These are phyloP conservation scores for Leishmania tropica DNA, from an alignment of 208 protist species.

Conservation along the genomic window DNA sequence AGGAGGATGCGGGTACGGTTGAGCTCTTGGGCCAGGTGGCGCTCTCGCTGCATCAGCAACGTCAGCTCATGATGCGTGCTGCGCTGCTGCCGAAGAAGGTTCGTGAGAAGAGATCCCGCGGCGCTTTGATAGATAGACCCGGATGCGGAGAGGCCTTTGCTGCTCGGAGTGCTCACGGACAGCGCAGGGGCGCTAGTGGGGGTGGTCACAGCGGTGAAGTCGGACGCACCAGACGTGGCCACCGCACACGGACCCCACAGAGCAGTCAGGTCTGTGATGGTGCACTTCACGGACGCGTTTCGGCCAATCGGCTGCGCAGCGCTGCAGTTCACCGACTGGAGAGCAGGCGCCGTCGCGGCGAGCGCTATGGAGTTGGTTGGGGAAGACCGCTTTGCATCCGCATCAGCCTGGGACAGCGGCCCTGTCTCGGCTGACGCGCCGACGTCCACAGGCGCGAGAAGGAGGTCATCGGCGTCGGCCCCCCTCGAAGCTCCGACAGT, in stretches of 20 bases:
- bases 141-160: neutral
- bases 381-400: neutral
- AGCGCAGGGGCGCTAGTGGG: neutral
- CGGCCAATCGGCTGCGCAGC: neutral
- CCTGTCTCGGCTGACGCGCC: neutral
- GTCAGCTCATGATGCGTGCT: constrained; percentile 10
- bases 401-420: neutral
- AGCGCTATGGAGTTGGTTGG: neutral
- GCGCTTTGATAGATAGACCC: constrained; percentile 1
- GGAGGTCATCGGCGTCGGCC: neutral
- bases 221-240: neutral
- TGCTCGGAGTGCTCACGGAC: neutral
- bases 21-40: constrained; percentile 3
- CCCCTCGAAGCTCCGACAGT: neutral
- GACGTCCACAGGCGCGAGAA: neutral
- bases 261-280: neutral
- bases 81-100: constrained; percentile 18
- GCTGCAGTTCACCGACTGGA: neutral
- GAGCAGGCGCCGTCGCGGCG: neutral
- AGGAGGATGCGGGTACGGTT: constrained; percentile 8
- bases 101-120: constrained; percentile 1
- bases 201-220: neutral
- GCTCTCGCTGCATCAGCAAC: constrained; percentile 4
- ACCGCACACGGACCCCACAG: neutral
- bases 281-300: constrained; percentile 7